Base-by-base conservation (phyloP, 164 flowering plant species). In the Piper betle region DNA sequence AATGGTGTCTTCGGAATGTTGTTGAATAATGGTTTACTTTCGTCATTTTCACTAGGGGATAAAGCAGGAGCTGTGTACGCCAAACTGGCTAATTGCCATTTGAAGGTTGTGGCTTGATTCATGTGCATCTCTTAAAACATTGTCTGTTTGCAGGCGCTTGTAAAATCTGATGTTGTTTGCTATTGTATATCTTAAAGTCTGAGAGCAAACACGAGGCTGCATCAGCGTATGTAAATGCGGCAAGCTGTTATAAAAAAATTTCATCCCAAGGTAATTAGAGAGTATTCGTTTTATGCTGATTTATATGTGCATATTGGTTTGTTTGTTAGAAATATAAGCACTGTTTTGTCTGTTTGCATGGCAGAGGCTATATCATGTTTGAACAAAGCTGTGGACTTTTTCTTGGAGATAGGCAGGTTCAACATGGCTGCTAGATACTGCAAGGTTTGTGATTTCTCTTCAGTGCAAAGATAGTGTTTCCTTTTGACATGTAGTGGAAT, bases 391-490 rank as follows among this genome's bases (percentile, higher is more conserved):
- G 79, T 85, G 43, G 73, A 82, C 68, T 6, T 81, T 18, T 84
- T 88, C 66, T 65, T 82, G 77, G 96, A 87, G 54, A 81, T 80
- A 65, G 98, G 98, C 63, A 80, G 92, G 76, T 76, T 91, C 41
- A 82, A 71, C 71, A 86, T 88, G 96, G 87, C 92, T 67, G 98
- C 92, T 33, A 83, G 91, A 80, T 84, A 88, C 69, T 79, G 76
- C 75, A 88, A 91, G 98, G 98, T 84, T 72, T 46, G 50, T 46
- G 12, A 46, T 42, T 42, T 10, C 15, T 9, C 3, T 46, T 46
- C 50, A 46, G 2, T 10, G 12, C 15, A 25, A 46, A 46, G 6
- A 46, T 2, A 46, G 15, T 46, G 50, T 9, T 5, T 46, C 50
- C 15, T 6, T 46, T 2, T 46, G 12, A 46, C 10, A 15, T 46